Percentiles rank a stretch among this genome's conserved stretches.
These are phyloP conservation scores for Cercospora sojina DNA, from an alignment of 2,329 filamentous ascomycete genomes.

Conservation along the genomic window DNA sequence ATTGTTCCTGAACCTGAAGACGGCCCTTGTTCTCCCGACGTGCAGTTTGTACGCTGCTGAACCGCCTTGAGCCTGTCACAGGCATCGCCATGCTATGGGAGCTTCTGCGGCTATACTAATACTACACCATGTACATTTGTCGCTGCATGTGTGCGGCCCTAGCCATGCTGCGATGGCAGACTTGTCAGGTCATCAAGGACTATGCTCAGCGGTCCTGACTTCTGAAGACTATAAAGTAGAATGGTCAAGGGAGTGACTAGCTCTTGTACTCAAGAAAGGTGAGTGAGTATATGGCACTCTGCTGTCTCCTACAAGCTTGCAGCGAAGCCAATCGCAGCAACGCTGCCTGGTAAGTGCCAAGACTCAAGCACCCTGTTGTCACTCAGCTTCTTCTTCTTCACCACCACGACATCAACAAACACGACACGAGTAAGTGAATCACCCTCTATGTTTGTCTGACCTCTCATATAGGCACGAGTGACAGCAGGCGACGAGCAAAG, in stretches of 20 bases:
- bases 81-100: background rate
- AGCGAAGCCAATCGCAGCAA: background rate
- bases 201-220: background rate
- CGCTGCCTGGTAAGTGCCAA: background rate
- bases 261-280: background rate
- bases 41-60: background rate
- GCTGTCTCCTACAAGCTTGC: background rate
- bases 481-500: slow-evolving; percentile 8
- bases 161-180: background rate
- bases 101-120: background rate
- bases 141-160: background rate
- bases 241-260: background rate
- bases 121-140: background rate
- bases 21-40: background rate
- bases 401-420: background rate
- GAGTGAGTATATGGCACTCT: background rate
- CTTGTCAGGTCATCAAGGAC: background rate
- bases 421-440: background rate
- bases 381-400: background rate
- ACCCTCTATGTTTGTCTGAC: background rate
- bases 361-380: background rate
- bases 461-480: slow-evolving; percentile 2
- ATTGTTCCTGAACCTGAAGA: background rate
- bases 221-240: background rate
- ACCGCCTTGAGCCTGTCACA: background rate